Conservation (phyloP, 208 protist genomes). For the Leishmania amazonensis region DNA sequence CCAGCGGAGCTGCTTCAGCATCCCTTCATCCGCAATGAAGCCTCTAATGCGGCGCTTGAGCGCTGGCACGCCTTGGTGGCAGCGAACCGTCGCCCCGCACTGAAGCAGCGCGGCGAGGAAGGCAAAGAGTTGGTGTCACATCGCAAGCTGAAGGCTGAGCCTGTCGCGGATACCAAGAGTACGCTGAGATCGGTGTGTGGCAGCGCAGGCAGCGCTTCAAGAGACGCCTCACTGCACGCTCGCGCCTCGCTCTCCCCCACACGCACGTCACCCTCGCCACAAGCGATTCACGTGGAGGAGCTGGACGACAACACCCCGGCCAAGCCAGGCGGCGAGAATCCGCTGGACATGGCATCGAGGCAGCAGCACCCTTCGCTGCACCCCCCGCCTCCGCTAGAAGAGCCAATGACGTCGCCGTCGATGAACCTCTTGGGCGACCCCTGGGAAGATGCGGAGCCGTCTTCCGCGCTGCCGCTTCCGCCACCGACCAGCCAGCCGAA, state of each 20-base stretch:
- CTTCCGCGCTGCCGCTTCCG: neutral
- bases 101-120: neutral
- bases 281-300: conserved; percentile 1
- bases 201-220: conserved; percentile 13
- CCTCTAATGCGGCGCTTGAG: conserved; percentile 18
- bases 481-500: neutral
- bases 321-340: neutral
- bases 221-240: neutral
- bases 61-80: conserved; percentile 42
- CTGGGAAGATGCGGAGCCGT: conserved; percentile 17
- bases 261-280: conserved; percentile 5
- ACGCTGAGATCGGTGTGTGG: neutral
- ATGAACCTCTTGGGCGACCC: conserved; percentile 7
- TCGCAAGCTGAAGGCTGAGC: neutral
- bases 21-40: conserved; percentile 66
- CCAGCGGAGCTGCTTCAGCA: conserved; percentile 73
- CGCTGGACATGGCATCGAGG: neutral
- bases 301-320: neutral
- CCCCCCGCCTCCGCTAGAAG: neutral
- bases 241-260: conserved; percentile 7
- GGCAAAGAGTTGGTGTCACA: conserved; percentile 1
- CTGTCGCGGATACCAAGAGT: neutral
- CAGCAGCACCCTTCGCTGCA: neutral
- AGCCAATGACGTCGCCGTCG: neutral
- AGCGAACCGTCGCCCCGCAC: conserved; percentile 16